These are phyloP conservation scores for Lachancea mirantina DNA, from an alignment of 805 yeast species.

Conservation along the genomic window DNA sequence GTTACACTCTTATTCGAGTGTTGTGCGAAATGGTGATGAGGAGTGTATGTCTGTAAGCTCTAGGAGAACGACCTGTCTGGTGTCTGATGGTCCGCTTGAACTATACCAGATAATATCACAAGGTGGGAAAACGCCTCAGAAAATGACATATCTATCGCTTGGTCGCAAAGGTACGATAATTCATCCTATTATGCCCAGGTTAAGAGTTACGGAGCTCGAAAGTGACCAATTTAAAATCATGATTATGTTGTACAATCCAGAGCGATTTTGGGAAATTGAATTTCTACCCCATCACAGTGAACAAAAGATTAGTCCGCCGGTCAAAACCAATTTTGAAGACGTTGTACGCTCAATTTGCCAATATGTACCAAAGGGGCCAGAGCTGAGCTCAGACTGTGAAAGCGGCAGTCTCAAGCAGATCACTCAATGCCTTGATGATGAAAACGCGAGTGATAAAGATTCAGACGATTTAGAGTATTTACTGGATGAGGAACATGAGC, in stretches of 20 bases:
- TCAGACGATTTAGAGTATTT: slow-evolving; percentile 20
- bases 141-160: slow-evolving; percentile 25
- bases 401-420: too few species aligned
- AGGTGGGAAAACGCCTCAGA: slow-evolving; percentile 10
- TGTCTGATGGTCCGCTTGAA: slow-evolving; percentile 27
- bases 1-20: slow-evolving; percentile 5
- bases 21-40: slow-evolving; percentile 3
- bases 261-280: slow-evolving; percentile 61
- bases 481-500: slow-evolving; percentile 11
- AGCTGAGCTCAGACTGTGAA: too few species aligned
- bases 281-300: slow-evolving; percentile 17
- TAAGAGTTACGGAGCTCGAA: slow-evolving; percentile 48
- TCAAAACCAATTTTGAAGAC: slow-evolving; percentile 23
- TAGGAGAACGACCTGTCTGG: slow-evolving; percentile 11
- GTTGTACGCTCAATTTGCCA: slow-evolving; percentile 24
- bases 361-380: too few species aligned
- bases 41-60: not conserved
- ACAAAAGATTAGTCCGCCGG: not conserved
- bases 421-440: not conserved
- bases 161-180: slow-evolving; percentile 37
- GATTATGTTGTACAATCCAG: slow-evolving; percentile 65
- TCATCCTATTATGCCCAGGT: slow-evolving; percentile 64
- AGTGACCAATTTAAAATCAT: slow-evolving; percentile 39
- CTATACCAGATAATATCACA: slow-evolving; percentile 27
- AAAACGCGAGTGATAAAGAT: slow-evolving; percentile 1